Evolutionary conservation across 2,329 filamentous ascomycete genomes (phyloP), one percentile per base, ranked within the genome.

Genomic region (Rhytidhysteron rufulum): DNA sequence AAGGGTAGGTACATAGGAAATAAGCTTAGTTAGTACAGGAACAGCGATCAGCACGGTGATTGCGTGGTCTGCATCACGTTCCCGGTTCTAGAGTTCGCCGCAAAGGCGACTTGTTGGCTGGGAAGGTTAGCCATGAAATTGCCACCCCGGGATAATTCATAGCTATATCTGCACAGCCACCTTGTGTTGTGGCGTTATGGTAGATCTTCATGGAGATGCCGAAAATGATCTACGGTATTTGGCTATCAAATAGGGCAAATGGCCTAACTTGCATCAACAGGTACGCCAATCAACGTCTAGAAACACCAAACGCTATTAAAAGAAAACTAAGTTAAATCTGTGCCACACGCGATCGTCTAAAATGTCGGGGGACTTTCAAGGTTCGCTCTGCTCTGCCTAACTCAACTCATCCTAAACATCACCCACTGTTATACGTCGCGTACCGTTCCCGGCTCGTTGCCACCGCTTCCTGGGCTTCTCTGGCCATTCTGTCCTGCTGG

Each of bases 351-450:
- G 39, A 41, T 41, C 39, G 19, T 31, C 17, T 20, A 37, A 33
- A 42, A 39, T 37, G 38, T 32, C 41, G 27, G 27, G 31, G 24
- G 17, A 17, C 19, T 9, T 19, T n/a, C 24, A 13, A 27, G 19
- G 22, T 40, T 25, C 16, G 21, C 31, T n/a, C 33, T 29, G 22
- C 30, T 29, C 31, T 10, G 20, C 37, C 17, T n/a, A n/a, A n/a
- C n/a, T n/a, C n/a, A n/a, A n/a, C n/a, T n/a, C n/a, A n/a, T n/a
- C n/a, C n/a, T n/a, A n/a, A n/a, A n/a, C n/a, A n/a, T n/a, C n/a
- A n/a, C n/a, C 22, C 10, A 37, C 20, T 25, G 19, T 48, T 63
- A 66, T 37, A 66, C 61, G 30, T 65, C 63, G 39, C 63, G 54
- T 22, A 65, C 57, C 18, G 53, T 58, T 19, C 45, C 37, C 20